These are phyloP conservation scores for Heterobasidion parviporum DNA, from an alignment of 1,284 basidiomycete genomes.

Conservation along the genomic window DNA sequence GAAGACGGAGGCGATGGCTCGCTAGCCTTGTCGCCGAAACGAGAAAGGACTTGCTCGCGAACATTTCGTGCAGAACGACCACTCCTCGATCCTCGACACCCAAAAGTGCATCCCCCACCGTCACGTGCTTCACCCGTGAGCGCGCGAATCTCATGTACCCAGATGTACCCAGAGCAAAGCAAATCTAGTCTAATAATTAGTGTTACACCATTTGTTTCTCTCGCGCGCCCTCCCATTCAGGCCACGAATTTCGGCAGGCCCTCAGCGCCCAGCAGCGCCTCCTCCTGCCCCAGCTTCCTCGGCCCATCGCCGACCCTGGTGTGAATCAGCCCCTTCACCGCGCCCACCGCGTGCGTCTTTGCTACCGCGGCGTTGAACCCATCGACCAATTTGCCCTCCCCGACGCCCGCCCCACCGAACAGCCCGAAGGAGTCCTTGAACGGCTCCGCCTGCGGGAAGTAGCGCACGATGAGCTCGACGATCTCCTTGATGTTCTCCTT, in stretches of 20 bases:
- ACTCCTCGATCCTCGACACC: too few relatives aligned
- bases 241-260: constrained; percentile 42
- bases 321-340: constrained; percentile 85
- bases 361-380: constrained; percentile 80
- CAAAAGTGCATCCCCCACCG: not conserved
- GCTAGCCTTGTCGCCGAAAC: not conserved
- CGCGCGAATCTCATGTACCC: not conserved
- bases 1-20: not conserved
- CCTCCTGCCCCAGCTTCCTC: constrained; percentile 47
- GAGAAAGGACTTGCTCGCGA: not conserved
- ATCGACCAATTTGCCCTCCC: constrained; percentile 38
- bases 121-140: too few relatives aligned
- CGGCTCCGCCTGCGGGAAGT: constrained; percentile 73
- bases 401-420: constrained; percentile 36
- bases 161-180: not conserved
- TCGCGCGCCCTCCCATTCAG: not conserved
- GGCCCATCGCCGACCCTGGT: constrained; percentile 90
- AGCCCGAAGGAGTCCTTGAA: constrained; percentile 75
- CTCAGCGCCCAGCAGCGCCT: constrained; percentile 45
- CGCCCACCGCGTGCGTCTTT: constrained; percentile 63
- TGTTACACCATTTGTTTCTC: not conserved
- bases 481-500: constrained; percentile 75
- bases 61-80: not conserved
- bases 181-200: not conserved
- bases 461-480: constrained; percentile 64